Base-by-base conservation (phyloP, 306 rosid species). In the Biancaea sappan region DNA sequence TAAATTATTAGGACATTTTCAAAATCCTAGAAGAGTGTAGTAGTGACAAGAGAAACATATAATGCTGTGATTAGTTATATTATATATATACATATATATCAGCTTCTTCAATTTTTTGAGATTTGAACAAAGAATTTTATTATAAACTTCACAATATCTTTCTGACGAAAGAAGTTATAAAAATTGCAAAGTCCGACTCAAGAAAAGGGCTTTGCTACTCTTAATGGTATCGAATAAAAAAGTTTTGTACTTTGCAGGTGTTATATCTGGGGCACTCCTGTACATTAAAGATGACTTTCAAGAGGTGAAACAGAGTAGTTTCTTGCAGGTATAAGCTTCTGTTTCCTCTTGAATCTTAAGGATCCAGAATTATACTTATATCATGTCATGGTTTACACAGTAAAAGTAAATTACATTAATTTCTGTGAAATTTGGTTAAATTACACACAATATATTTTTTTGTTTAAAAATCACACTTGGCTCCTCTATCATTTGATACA, bases 281-380 rank as follows among this genome's bases (percentile, higher is more conserved):
- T 83, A 79, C 22, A 83, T 83, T 4, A 83, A 79, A 72, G 84
- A 79, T 76, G 87, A 83, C 43, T 83, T 83, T 79, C 66, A 76
- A 37, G 63, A 2, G 2, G 87, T 83, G 58, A 53, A 67, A 41
- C 5, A 72, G 32, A 83, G 82, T 54, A 79, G 71, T 22, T 71
- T 83, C 41, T 37, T 83, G 8, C 86, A 78, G 77, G 82, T 78
- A 75, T 14, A 38, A 34, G 46, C 24, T 59, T 59, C 2, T 31
- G 40, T 59, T 59, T n/a, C 24, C 65, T 29, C 41, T 59, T 28
- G 13, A 31, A 59, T 57, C 38, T 57, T 1, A 57, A 24, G 60
- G 25, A 9, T 24, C 32, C 60, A 53, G 25, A 53, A 24, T 26
- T 25, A 13, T 14, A 14, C 19, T n/a, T 11, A 26, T 56, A 54